Evolutionary conservation across 2,329 filamentous ascomycete species (phyloP).

Genomic region (Bisporella sp.): DNA sequence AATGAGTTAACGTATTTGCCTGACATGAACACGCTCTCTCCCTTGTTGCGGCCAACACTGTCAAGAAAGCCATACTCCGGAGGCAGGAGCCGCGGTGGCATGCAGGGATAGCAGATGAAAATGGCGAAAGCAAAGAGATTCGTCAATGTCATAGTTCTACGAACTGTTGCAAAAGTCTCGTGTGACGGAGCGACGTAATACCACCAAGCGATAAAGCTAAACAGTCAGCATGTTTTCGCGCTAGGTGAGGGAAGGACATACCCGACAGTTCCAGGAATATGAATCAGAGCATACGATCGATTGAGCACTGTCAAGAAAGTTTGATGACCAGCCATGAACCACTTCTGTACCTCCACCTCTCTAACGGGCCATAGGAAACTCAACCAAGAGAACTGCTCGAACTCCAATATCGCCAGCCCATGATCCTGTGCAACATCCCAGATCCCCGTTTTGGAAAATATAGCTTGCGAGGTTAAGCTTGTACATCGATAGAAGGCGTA

Average conservation of each 20-base stretch:
- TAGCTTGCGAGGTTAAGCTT: slow-evolving; percentile 20
- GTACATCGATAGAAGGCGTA: slow-evolving; percentile 26
- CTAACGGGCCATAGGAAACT: slow-evolving; percentile 45
- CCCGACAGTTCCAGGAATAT: slow-evolving; percentile 54
- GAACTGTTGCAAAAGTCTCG: slow-evolving; percentile 36
- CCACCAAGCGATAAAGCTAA: slow-evolving; percentile 56
- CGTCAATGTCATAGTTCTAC: slow-evolving; percentile 43
- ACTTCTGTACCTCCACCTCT: slow-evolving; percentile 46
- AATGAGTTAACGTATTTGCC: slow-evolving; percentile 44
- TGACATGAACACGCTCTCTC: slow-evolving; percentile 42
- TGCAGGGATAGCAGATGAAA: slow-evolving; percentile 45
- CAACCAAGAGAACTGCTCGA: slow-evolving; percentile 44
- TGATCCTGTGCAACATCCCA: slow-evolving; percentile 50
- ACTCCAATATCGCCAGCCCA: slow-evolving; percentile 45
- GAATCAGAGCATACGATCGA: slow-evolving; percentile 51
- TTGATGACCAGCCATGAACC: slow-evolving; percentile 48
- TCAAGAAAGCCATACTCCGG: slow-evolving; percentile 42
- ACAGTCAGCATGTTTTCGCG: not conserved
- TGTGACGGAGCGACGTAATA: slow-evolving; percentile 50
- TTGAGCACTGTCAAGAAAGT: slow-evolving; percentile 47
- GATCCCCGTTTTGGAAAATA: slow-evolving; percentile 35
- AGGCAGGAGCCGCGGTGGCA: slow-evolving; percentile 44
- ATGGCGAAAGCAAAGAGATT: slow-evolving; percentile 46
- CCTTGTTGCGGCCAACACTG: slow-evolving; percentile 41
- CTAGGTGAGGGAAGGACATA: slow-evolving; percentile 24